These are phyloP conservation scores for Globisporangium abappressorium DNA, from an alignment of 352 stramenopile species.

Conservation along the genomic window DNA sequence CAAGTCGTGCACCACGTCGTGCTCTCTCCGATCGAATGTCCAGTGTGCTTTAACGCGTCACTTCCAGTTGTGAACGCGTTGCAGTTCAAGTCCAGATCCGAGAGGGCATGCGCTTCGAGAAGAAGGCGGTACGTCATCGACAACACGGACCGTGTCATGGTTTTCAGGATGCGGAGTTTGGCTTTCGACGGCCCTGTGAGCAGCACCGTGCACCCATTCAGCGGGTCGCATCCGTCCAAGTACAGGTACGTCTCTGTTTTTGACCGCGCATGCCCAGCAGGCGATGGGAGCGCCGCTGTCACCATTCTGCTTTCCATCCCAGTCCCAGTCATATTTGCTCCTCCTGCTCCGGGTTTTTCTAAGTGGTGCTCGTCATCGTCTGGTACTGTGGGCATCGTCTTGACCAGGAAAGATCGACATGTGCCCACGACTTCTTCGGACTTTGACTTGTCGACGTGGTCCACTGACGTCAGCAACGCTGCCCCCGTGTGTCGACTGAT, in stretches of 20 bases:
- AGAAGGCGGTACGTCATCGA: conserved; percentile 95
- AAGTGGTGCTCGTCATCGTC: conserved; percentile 34
- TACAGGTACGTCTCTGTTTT: conserved; percentile 91
- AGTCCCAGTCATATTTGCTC: background rate
- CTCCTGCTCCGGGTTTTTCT: background rate
- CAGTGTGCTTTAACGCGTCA: background rate
- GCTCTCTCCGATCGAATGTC: background rate
- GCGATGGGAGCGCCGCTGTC: conserved; percentile 18
- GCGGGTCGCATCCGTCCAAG: conserved; percentile 92
- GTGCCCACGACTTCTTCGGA: conserved; percentile 51
- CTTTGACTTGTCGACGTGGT: conserved; percentile 84
- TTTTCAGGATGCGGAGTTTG: conserved; percentile 92
- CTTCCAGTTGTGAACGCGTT: conserved; percentile 19
- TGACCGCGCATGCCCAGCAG: conserved; percentile 13
- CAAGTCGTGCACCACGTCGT: conserved; percentile 75
- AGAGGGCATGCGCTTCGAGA: conserved; percentile 94
- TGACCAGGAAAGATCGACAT: conserved; percentile 68
- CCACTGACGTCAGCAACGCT: conserved; percentile 89
- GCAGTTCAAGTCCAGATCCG: conserved; percentile 76
- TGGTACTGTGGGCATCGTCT: conserved; percentile 48
- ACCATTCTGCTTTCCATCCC: conserved; percentile 19
- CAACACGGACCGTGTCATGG: conserved; percentile 87
- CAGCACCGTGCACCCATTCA: conserved; percentile 93
- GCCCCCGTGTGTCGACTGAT: conserved; percentile 94
- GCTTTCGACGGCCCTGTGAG: conserved; percentile 88